Evolutionary conservation across 768 basidiomycete species (phyloP).

Genomic region (Suillus weaverae): DNA sequence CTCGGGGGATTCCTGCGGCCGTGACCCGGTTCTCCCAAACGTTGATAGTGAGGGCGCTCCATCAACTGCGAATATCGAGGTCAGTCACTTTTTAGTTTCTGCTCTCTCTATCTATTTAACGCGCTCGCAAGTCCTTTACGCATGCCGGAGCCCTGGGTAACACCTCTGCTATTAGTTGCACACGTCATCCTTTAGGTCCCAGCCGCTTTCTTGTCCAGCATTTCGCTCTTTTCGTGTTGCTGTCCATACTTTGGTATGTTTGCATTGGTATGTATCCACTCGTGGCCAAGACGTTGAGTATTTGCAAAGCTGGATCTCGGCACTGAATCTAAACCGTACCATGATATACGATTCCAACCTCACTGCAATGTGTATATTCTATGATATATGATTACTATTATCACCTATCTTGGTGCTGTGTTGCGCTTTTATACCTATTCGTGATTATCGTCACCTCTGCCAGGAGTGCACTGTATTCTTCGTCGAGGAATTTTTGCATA

Average conservation of each 20-base stretch:
- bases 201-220: background rate
- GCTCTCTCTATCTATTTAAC: no score
- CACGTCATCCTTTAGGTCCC: background rate
- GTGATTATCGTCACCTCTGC: background rate
- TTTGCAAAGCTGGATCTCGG: background rate
- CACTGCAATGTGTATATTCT: background rate
- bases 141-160: slow-evolving; percentile 28
- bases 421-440: background rate
- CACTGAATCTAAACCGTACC: background rate
- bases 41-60: no score
- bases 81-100: no score
- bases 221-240: background rate
- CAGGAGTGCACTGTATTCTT: background rate
- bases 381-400: background rate
- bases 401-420: background rate
- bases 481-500: background rate
- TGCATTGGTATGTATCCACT: background rate
- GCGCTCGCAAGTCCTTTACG: slow-evolving; percentile 12
- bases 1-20: no score
- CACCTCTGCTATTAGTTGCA: background rate
- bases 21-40: no score
- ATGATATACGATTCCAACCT: background rate
- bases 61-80: no score
- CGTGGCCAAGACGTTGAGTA: background rate
- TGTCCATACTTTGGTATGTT: background rate